Base-by-base conservation (phyloP, 805 yeast species). In the Lachancea nothofagi region DNA sequence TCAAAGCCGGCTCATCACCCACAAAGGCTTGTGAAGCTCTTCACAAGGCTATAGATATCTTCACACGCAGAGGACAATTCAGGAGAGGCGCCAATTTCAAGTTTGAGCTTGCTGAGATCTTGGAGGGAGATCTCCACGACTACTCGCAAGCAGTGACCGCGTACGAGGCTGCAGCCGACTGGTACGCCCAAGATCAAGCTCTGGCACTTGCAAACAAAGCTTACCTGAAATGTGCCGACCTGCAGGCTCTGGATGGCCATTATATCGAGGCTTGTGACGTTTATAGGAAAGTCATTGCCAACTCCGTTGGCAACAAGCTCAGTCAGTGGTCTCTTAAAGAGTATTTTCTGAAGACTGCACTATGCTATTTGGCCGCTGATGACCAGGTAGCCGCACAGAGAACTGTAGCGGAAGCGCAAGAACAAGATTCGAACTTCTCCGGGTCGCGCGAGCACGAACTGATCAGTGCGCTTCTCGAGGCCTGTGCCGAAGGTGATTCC, bases 71-170 rank as follows among this genome's bases (percentile, higher is more conserved):
- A 51, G 99, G 99, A 9, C 96, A 90, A 61, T 93, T 93, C 66
- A 78, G 98, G 60, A 74, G 97, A 61, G 96, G 95, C 18, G 98
- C 98, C 9, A 87, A 87, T 57, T 89, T 83, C 67, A 83, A 89
- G 58, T 77, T 83, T 70, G 98, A 93, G 59, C 71, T 93, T 55
- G 98, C 89, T 8, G 88, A 79, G 49, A 62, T 90, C 33, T 86
- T 84, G 57, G 97, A 90, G 63, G 74, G 74, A 33, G 84, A 82
- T 35, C 66, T 86, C 15, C 73, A 73, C 36, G 90, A 89, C 54
- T 62, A 67, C 23, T 66, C 70, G 18, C 75, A 75, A 49, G 97
- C 98, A 5, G 72, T 82, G 38, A 71, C 71, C 40, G 77, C 88
- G 21, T 90, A 83, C 58, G 95, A 88, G 57, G 84, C 82, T 53